A percentile compares a stretch with the other conserved stretches of the same genome.
Evolutionary conservation across 257 asterid species (phyloP).

Genomic region (Datura wrightii): DNA sequence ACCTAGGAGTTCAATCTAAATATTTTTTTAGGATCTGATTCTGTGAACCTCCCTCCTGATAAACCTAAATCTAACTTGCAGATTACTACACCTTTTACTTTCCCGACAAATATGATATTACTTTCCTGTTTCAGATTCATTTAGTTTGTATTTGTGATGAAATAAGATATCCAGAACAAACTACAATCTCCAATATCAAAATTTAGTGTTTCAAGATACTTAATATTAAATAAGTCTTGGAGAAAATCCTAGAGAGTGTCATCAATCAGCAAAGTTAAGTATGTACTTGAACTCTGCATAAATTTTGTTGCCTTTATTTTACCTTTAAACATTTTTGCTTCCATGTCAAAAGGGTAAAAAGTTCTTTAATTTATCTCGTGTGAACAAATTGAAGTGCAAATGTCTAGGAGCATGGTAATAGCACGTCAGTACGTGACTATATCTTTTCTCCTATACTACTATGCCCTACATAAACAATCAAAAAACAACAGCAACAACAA

Average conservation of each 20-base stretch:
- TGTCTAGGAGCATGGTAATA: conserved; percentile 2
- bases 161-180: neutral
- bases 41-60: neutral
- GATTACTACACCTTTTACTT: neutral
- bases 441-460: neutral
- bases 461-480: neutral
- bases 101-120: neutral
- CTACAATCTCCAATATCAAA: neutral
- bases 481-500: too few species aligned
- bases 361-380: neutral
- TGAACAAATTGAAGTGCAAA: neutral
- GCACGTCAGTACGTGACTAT: neutral
- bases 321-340: neutral
- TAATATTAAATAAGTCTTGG: neutral
- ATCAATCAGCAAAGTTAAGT: neutral
- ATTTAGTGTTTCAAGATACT: neutral
- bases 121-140: neutral
- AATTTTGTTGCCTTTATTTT: neutral
- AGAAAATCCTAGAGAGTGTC: neutral
- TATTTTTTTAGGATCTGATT: neutral
- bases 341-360: neutral
- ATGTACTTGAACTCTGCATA: neutral
- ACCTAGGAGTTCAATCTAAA: neutral
- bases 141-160: neutral
- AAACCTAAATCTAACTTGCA: neutral